These are phyloP conservation scores for Phyllosticta paracitricarpa DNA, from an alignment of 2,329 filamentous ascomycete genomes.

Conservation along the genomic window DNA sequence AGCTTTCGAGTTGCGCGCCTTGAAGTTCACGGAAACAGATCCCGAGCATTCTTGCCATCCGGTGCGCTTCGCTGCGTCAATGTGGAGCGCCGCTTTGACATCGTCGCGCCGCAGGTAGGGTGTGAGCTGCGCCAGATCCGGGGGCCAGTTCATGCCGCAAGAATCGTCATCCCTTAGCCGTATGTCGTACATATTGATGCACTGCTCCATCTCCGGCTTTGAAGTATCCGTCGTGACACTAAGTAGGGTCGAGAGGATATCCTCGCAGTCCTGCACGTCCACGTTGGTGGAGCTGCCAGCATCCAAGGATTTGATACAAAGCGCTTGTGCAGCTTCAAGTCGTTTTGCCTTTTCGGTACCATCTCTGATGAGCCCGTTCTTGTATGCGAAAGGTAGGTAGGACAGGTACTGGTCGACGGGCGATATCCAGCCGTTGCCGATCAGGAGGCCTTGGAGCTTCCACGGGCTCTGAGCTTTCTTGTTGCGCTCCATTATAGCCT, in stretches of 20 bases:
- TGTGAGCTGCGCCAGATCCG: constrained; percentile 66
- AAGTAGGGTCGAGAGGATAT: constrained; percentile 64
- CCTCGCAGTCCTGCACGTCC: constrained; percentile 63
- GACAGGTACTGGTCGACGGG: constrained; percentile 81
- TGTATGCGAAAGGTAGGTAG: constrained; percentile 73
- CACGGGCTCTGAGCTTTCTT: constrained; percentile 50
- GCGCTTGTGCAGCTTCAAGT: constrained; percentile 58
- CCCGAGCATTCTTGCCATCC: constrained; percentile 91
- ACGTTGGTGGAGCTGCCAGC: constrained; percentile 52
- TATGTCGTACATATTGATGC: constrained; percentile 96
- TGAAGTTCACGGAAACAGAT: constrained; percentile 64
- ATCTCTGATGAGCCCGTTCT: constrained; percentile 60
- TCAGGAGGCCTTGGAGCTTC: constrained; percentile 76
- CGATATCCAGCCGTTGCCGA: constrained; percentile 97
- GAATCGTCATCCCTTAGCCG: constrained; percentile 70
- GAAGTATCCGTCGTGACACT: constrained; percentile 49
- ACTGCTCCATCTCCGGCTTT: constrained; percentile 46
- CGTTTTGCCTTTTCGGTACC: constrained; percentile 53
- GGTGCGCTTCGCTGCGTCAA: constrained; percentile 69
- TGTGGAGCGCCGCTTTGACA: constrained; percentile 69
- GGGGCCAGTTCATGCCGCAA: constrained; percentile 97
- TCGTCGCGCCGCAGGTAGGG: constrained; percentile 79
- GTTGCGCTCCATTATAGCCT: constrained; percentile 81
- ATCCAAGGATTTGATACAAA: constrained; percentile 55
- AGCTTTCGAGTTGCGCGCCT: constrained; percentile 58